Evolutionary conservation across 2,329 filamentous ascomycete species (phyloP), one percentile per base, ranked within the genome.

Genomic region (Albophoma yamanashiensis): DNA sequence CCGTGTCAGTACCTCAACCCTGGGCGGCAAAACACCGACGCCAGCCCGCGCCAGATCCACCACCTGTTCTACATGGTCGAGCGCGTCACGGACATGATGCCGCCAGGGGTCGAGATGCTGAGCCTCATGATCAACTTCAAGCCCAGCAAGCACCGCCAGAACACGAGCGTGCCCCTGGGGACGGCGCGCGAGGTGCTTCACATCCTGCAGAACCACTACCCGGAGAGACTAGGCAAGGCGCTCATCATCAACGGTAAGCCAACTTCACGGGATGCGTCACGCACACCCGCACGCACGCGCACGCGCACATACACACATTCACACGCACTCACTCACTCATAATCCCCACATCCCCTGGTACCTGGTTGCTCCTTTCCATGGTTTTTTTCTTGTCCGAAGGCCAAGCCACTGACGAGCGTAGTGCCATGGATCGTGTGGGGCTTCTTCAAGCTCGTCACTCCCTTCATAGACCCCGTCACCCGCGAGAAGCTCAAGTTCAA

Each of bases 401-500:
- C n/a, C 12, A n/a, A 25, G 7, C 22, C 9, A 7, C 25, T 56
- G 20, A 43, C 34, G 20, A 52, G 3, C 42, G 60, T 64, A 93
- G 90, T 96, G 56, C 93, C 93, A 0, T 97, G 91, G 86, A 83
- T 96, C 64, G 90, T 97, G 62, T 88, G 85, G 74, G 89, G 89
- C 57, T 99, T 99, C 82, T 96, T 97, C 82, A 97, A 96, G 76
- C 79, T 97, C 68, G 92, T 99, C 75, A 92, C 86, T 5, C 92
- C 93, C 45, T 97, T 99, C 76, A 96, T 99, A 76, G 94, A 99
- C 74, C 94, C 94, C 9, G 78, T 92, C 68, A 99, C 94, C 12
- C 86, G 89, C 61, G 87, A 94, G 70, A 99, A 99, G 80, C 87
- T 99, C 78, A 95, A 94, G 78, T 97, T 96, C 82, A 97, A 97